These are phyloP conservation scores for Pythium guiyangense DNA, from an alignment of 352 stramenopile genomes.

Conservation along the genomic window DNA sequence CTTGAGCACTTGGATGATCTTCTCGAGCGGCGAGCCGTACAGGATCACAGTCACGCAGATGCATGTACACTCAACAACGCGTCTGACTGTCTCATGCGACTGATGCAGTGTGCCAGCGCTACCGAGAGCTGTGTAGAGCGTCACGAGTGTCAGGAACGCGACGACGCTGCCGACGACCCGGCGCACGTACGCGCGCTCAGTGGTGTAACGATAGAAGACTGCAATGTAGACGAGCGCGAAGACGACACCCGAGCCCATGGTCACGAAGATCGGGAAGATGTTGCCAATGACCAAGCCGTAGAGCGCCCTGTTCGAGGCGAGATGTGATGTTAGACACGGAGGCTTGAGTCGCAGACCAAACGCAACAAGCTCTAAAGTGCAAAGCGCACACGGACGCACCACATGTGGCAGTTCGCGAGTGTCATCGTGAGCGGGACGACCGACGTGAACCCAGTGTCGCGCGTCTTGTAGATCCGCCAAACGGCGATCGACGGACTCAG, in stretches of 20 bases:
- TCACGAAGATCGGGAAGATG: too few species aligned
- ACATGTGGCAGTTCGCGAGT: conserved; percentile 39
- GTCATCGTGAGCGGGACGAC: conserved; percentile 48
- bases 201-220: neutral
- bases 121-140: conserved; percentile 22
- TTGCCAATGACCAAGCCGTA: too few species aligned
- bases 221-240: too few species aligned
- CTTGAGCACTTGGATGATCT: conserved; percentile 31
- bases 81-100: conserved; percentile 12
- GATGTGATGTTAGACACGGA: too few species aligned
- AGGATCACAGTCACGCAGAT: conserved; percentile 6
- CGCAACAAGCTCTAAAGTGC: too few species aligned
- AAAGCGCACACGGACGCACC: conserved; percentile 7
- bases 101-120: conserved; percentile 22
- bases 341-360: neutral
- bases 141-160: conserved; percentile 18
- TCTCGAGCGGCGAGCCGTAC: conserved; percentile 34
- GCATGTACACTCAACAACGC: conserved; percentile 13
- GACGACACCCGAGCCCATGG: too few species aligned
- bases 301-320: too few species aligned
- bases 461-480: conserved; percentile 23
- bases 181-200: neutral
- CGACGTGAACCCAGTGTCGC: conserved; percentile 34
- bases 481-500: conserved; percentile 39
- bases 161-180: conserved; percentile 11